Evolutionary conservation across 148 eudicot genomes (phyloP), one percentile per base, ranked within the genome.

Genomic region (Rhododendron henanense): DNA sequence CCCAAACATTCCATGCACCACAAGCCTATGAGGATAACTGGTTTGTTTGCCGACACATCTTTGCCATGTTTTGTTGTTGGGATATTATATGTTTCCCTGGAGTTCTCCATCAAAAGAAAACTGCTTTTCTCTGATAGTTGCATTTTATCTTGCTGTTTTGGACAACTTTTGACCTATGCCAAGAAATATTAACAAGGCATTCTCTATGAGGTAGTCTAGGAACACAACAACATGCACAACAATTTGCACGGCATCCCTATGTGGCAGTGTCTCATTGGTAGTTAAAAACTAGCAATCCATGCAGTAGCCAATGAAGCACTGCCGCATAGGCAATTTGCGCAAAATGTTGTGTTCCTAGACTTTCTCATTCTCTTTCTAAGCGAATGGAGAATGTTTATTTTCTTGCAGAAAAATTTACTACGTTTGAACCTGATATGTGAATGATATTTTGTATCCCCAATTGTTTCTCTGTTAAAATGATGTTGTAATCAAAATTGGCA

Each of bases 401-500:
- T 11, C 21, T 6, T 67, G 23, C 11, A 45, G 57, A 21, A 41
- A 59, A 28, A 31, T 69, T 45, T 83, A 19, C 78, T 21, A 25
- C 11, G 25, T 16, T 2, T 33, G 28, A 84, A 73, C 37, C 48
- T 69, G 61, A 67, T 47, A 18, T 31, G 11, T 44, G 76, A 67
- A 28, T 44, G 39, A 44, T 48, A 41, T 28, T 71, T 84, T 47
- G 2, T 31, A 7, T 84, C 79, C 85, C 31, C 16, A 19, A 33
- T 71, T 84, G 41, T 84, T 47, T 73, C 18, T 15, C 21, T 41
- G 1, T 51, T 73, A 84, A 33, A 48, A 84, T 83, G 75, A 16
- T 83, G 75, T 16, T 71, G 57, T 33, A 82, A 44, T 45, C 50
- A 28, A 78, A 33, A 85, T 69, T 81, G 61, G 84, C 45, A 90